Conservation (phyloP, 1,284 basidiomycete species). For the Boletus smithii region DNA sequence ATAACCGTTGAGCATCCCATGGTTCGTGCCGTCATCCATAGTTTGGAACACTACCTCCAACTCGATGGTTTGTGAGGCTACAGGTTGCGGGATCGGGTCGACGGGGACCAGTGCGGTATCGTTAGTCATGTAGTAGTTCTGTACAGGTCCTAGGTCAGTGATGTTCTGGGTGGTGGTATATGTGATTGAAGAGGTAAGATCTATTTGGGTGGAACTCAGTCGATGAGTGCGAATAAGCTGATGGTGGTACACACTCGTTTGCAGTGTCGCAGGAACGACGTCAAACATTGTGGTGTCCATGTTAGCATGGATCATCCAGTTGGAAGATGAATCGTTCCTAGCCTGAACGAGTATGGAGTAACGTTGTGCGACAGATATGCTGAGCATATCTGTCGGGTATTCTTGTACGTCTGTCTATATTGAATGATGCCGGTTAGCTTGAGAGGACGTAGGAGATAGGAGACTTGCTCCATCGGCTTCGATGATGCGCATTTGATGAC, state of each 20-base stretch:
- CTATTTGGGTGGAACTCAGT: constrained; percentile 36
- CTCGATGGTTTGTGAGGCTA: constrained; percentile 50
- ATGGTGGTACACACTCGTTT: constrained; percentile 60
- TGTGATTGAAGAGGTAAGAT: constrained; percentile 74
- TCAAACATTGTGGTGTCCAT: constrained; percentile 91
- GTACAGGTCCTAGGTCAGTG: constrained; percentile 49
- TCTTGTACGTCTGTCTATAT: constrained; percentile 72
- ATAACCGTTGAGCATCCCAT: constrained; percentile 68
- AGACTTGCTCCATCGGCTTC: constrained; percentile 78
- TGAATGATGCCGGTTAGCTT: background rate
- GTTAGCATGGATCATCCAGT: constrained; percentile 89
- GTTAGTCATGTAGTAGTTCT: constrained; percentile 54
- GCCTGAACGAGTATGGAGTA: constrained; percentile 91
- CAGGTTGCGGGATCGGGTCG: constrained; percentile 39
- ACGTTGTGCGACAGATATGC: constrained; percentile 85
- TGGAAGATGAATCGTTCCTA: constrained; percentile 76
- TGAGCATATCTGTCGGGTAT: constrained; percentile 65
- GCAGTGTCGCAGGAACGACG: constrained; percentile 62
- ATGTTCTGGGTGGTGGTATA: constrained; percentile 53
- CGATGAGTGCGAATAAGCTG: background rate
- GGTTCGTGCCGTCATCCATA: constrained; percentile 77
- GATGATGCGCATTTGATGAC: constrained; percentile 88
- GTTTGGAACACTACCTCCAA: constrained; percentile 64
- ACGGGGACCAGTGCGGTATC: constrained; percentile 65
- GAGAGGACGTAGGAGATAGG: background rate